phyloP scores from a whole-genome alignment of 352 stramenopile species.

The Labyrinthula sp. region DNA sequence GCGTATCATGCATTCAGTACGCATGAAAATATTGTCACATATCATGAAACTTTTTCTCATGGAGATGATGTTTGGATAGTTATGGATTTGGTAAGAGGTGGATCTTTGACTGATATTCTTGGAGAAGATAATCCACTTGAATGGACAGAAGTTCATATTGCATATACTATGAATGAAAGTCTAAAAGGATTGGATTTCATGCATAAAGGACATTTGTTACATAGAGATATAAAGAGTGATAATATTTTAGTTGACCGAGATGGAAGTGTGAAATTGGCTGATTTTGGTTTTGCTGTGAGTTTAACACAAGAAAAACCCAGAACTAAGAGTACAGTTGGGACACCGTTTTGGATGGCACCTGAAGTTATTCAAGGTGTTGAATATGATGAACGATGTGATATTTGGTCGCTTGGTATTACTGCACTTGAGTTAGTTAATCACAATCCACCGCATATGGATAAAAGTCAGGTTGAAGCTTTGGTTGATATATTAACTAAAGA shows the following conservation, averaged over 20 bases:
- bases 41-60: slow-evolving; percentile 38
- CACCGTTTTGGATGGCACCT: slow-evolving; percentile 76
- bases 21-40: slow-evolving; percentile 42
- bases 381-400: slow-evolving; percentile 66
- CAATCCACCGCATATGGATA: slow-evolving; percentile 62
- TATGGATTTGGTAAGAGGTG: slow-evolving; percentile 74
- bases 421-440: slow-evolving; percentile 66
- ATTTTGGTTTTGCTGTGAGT: slow-evolving; percentile 46
- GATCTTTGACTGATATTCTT: slow-evolving; percentile 52
- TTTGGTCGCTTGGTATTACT: slow-evolving; percentile 64
- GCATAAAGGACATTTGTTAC: slow-evolving; percentile 41
- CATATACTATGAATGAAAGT: slow-evolving; percentile 39
- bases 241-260: slow-evolving; percentile 41
- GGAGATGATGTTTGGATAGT: slow-evolving; percentile 49
- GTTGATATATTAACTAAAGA: too few species aligned
- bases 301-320: slow-evolving; percentile 39
- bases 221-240: slow-evolving; percentile 48
- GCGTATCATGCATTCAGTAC: slow-evolving; percentile 40
- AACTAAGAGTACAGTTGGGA: slow-evolving; percentile 57
- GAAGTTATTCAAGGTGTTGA: slow-evolving; percentile 71
- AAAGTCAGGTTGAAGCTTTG: slow-evolving; percentile 54
- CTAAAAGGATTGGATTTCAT: slow-evolving; percentile 39
- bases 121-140: slow-evolving; percentile 40
- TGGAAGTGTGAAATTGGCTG: slow-evolving; percentile 38
- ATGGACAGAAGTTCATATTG: slow-evolving; percentile 41